Percentiles rank a stretch among this genome's conserved stretches.
These are phyloP conservation scores for Fomitopsis schrenkii DNA, from an alignment of 1,284 basidiomycete genomes.

Conservation along the genomic window DNA sequence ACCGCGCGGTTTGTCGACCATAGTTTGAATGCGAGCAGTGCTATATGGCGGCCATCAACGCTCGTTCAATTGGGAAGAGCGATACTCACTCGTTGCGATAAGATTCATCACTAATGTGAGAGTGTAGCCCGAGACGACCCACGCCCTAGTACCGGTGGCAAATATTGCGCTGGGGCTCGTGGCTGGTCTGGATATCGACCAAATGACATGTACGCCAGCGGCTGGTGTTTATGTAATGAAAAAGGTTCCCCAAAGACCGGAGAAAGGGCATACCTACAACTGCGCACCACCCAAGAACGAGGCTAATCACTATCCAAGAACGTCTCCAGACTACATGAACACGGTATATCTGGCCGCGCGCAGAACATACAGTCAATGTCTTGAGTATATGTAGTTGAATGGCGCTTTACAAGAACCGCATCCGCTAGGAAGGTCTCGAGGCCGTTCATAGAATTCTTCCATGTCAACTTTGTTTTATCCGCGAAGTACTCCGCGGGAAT, in stretches of 20 bases:
- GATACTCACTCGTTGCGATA: conserved; percentile 25
- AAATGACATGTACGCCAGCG: not conserved
- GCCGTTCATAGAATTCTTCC: conserved; percentile 26
- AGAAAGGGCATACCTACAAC: conserved; percentile 13
- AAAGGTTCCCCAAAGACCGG: not conserved
- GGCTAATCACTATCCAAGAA: conserved; percentile 18
- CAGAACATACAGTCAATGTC: no score
- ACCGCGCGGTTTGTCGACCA: conserved; percentile 22
- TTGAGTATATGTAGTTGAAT: not conserved
- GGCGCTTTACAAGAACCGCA: conserved; percentile 23
- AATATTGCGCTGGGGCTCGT: conserved; percentile 19
- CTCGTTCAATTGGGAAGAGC: not conserved
- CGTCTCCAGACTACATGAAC: conserved; percentile 26
- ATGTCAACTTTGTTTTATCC: conserved; percentile 24
- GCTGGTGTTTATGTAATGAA: not conserved
- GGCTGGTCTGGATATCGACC: conserved; percentile 11
- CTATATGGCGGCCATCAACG: conserved; percentile 8
- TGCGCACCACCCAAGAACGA: conserved; percentile 21
- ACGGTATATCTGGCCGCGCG: conserved; percentile 22
- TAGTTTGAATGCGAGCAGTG: conserved; percentile 23
- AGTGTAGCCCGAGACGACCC: conserved; percentile 29
- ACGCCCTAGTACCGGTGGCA: conserved; percentile 17
- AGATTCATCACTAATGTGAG: conserved; percentile 29
- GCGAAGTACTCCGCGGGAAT: conserved; percentile 21
- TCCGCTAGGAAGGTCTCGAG: conserved; percentile 31